Conservation (phyloP, 495 filamentous ascomycete genomes). For the Penicillium cataractarum region DNA sequence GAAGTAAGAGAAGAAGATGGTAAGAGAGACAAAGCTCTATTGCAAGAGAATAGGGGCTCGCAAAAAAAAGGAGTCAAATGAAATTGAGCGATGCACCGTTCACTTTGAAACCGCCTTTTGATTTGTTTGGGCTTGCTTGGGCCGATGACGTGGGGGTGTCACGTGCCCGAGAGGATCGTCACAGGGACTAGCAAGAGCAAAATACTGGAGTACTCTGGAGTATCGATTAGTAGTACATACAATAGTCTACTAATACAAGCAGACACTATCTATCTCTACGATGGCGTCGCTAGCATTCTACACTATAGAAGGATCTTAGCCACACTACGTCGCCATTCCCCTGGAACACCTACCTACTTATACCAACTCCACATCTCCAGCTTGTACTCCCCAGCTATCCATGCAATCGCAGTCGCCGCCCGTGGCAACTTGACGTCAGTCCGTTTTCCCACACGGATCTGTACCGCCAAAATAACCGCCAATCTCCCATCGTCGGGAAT, state of each 20-base stretch:
- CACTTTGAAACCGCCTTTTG: neutral
- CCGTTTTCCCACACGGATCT: constrained; percentile 6
- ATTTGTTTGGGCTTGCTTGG: neutral
- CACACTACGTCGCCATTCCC: neutral
- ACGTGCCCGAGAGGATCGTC: constrained; percentile 5
- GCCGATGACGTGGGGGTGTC: constrained; percentile 17
- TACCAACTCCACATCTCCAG: constrained; percentile 18
- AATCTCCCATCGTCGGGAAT: constrained; percentile 6
- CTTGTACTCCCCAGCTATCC: constrained; percentile 3
- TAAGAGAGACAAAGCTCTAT: neutral
- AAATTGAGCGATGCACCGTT: neutral
- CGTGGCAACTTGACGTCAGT: constrained; percentile 39
- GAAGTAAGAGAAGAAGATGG: neutral
- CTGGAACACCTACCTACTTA: neutral
- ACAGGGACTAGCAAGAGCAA: neutral
- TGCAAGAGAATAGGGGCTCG: neutral
- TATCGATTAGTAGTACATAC: neutral
- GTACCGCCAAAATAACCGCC: neutral
- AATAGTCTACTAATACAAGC: neutral
- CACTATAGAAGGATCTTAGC: neutral
- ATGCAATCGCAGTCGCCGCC: constrained; percentile 3
- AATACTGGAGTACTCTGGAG: too few relatives aligned
- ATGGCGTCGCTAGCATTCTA: neutral
- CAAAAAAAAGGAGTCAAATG: neutral
- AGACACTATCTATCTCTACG: neutral